phyloP scores from a whole-genome alignment of 495 filamentous ascomycete genomes.

The Jackrogersella multiformis region DNA sequence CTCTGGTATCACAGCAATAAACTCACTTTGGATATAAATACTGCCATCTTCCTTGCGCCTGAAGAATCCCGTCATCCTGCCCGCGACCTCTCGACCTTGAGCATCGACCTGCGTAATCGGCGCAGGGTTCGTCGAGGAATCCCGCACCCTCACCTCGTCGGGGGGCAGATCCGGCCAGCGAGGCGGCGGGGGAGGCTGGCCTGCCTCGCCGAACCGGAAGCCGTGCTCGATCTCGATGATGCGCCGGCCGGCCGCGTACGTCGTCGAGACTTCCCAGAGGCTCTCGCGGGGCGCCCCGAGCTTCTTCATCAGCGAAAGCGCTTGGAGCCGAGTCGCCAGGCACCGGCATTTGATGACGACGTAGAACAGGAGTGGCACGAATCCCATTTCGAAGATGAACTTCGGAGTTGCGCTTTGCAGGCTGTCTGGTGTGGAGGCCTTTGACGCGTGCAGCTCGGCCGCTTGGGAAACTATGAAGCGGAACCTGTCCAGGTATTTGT shows the following conservation, averaged over 20 bases:
- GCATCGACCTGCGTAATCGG: constrained; percentile 10
- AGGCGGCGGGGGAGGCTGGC: constrained; percentile 5
- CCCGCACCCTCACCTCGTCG: constrained; percentile 39
- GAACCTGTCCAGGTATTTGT: constrained; percentile 49
- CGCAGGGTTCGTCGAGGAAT: constrained; percentile 20
- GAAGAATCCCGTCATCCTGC: constrained; percentile 36
- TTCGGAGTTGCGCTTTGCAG: constrained; percentile 11
- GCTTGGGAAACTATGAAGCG: constrained; percentile 50
- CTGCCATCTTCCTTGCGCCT: constrained; percentile 27
- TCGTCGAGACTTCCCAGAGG: constrained; percentile 51
- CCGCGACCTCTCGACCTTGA: constrained; percentile 4
- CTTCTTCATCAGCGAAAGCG: constrained; percentile 50
- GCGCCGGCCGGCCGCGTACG: constrained; percentile 42
- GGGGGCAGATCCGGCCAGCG: constrained; percentile 34
- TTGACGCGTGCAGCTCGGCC: constrained; percentile 29
- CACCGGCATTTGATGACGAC: constrained; percentile 60
- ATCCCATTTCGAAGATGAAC: constrained; percentile 63
- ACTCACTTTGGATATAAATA: constrained; percentile 40
- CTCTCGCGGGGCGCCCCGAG: constrained; percentile 49
- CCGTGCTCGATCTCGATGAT: constrained; percentile 41
- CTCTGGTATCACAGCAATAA: constrained; percentile 10
- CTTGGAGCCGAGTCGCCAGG: constrained; percentile 55
- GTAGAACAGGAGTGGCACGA: constrained; percentile 61
- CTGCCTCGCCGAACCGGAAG: constrained; percentile 20
- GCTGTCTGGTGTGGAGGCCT: background rate